Evolutionary conservation across 1,139 yeast species (phyloP).

Genomic region (Waltiozyma sp.): DNA sequence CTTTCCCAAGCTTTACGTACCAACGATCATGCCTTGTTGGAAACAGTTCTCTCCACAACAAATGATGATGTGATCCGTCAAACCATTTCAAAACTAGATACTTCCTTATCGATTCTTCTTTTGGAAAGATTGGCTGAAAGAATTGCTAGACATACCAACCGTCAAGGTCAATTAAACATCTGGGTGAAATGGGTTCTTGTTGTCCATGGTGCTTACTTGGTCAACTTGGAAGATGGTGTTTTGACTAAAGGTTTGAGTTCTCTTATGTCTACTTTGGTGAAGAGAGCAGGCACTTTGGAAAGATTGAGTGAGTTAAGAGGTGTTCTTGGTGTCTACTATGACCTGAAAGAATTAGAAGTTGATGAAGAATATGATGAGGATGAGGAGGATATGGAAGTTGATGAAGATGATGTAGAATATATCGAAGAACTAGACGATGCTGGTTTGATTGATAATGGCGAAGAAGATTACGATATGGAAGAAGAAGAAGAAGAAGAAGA

Average conservation of each 20-base stretch:
- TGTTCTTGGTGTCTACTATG: slow-evolving; percentile 57
- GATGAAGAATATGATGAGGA: slow-evolving; percentile 27
- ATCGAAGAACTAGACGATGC: slow-evolving; percentile 30
- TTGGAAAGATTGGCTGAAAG: slow-evolving; percentile 80
- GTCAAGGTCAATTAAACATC: slow-evolving; percentile 61
- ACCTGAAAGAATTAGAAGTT: slow-evolving; percentile 39
- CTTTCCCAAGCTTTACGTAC: slow-evolving; percentile 63
- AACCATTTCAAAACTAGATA: slow-evolving; percentile 60
- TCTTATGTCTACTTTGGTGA: slow-evolving; percentile 64
- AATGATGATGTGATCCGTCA: slow-evolving; percentile 67
- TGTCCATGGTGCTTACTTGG: slow-evolving; percentile 73
- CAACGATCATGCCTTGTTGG: slow-evolving; percentile 62
- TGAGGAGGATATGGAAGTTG: slow-evolving; percentile 26
- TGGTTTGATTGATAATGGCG: slow-evolving; percentile 27
- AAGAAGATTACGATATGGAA: slow-evolving; percentile 22
- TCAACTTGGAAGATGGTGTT: slow-evolving; percentile 48
- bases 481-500: slow-evolving; percentile 12
- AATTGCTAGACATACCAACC: slow-evolving; percentile 51
- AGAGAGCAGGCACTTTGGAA: slow-evolving; percentile 68
- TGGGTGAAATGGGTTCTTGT: slow-evolving; percentile 95
- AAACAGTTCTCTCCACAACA: slow-evolving; percentile 66
- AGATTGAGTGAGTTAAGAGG: slow-evolving; percentile 77
- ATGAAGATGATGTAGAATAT: slow-evolving; percentile 32
- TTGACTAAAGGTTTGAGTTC: slow-evolving; percentile 58
- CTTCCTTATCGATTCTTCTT: slow-evolving; percentile 61